Evolutionary conservation across 306 rosid species (phyloP).

Genomic region (Rosa chinensis): DNA sequence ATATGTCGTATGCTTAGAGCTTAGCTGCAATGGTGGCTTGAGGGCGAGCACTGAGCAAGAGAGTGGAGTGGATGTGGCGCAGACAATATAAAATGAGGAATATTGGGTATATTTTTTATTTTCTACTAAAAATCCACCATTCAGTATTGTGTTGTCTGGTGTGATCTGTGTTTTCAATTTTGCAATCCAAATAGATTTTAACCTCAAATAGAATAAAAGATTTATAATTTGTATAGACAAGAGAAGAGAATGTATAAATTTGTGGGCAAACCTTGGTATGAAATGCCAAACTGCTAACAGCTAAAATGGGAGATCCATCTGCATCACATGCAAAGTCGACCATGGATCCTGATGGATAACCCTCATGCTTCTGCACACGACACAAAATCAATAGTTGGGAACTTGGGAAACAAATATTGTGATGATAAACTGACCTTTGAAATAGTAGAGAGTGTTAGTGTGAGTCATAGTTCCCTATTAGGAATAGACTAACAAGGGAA

Average conservation of each 20-base stretch:
- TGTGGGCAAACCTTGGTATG: constrained; percentile 59
- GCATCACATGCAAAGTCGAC: constrained; percentile 88
- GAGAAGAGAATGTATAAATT: not conserved
- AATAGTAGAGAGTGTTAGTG: constrained; percentile 80
- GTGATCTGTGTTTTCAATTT: not conserved
- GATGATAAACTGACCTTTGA: constrained; percentile 21
- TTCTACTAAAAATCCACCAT: not conserved
- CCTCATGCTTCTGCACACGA: constrained; percentile 57
- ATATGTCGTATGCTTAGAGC: not conserved
- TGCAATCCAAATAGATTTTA: not conserved
- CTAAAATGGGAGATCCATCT: constrained; percentile 83
- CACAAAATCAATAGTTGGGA: no score
- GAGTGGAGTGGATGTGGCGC: not conserved
- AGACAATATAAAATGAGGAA: not conserved
- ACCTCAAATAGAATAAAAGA: not conserved
- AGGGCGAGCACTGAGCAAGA: not conserved
- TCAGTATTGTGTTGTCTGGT: not conserved
- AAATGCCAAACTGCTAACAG: constrained; percentile 81
- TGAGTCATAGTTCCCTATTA: no score
- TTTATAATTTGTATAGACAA: not conserved
- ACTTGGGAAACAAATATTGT: not conserved
- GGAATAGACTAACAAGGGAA: no score
- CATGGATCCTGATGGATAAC: constrained; percentile 91
- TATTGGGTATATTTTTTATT: not conserved
- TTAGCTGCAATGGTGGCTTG: not conserved